Evolutionary conservation across 495 filamentous ascomycete species (phyloP).

Genomic region (Trichoderma gamsii): DNA sequence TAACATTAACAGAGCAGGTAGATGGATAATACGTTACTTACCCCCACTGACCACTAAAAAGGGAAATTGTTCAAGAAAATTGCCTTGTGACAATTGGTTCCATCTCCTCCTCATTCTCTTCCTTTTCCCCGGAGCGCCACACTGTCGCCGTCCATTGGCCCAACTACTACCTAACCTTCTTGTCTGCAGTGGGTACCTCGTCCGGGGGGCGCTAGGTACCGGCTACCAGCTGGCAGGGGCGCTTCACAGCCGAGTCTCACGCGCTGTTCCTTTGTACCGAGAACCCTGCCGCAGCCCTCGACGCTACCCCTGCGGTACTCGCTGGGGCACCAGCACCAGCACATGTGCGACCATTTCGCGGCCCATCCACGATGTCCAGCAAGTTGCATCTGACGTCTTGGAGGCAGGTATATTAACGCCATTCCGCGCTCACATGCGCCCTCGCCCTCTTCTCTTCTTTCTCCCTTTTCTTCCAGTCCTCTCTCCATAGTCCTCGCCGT

Average conservation of each 20-base stretch:
- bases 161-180: not conserved
- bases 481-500: not conserved
- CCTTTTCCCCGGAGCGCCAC: constrained; percentile 16
- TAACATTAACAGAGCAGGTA: too few species aligned
- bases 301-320: not conserved
- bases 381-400: not conserved
- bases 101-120: not conserved
- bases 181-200: not conserved
- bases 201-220: not conserved
- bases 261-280: not conserved
- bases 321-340: not conserved
- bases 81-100: not conserved
- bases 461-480: not conserved
- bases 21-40: not conserved
- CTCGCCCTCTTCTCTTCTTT: not conserved
- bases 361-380: not conserved
- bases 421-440: not conserved
- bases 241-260: not conserved
- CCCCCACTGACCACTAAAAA: constrained; percentile 3
- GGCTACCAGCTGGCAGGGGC: not conserved
- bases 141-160: not conserved
- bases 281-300: not conserved
- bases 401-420: not conserved
- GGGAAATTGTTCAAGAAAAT: not conserved
- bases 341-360: not conserved